phyloP scores from a whole-genome alignment of 2,329 filamentous ascomycete genomes.

The Ciborinia camelliae region DNA sequence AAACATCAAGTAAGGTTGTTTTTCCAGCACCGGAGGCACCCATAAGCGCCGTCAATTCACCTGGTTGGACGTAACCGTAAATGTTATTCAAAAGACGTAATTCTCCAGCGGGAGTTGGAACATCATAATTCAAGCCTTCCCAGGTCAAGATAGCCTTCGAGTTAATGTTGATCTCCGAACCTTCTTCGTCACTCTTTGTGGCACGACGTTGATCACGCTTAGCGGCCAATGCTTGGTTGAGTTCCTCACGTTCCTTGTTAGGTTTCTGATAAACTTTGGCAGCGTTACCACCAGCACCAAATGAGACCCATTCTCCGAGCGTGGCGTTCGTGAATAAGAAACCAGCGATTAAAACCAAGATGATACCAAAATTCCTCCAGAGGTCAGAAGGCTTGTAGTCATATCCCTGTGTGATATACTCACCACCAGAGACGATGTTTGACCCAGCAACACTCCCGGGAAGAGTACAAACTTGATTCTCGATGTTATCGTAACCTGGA shows the following conservation, averaged over 20 bases:
- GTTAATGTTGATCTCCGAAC: slow-evolving; percentile 50
- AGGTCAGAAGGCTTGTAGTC: slow-evolving; percentile 51
- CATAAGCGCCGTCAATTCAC: slow-evolving; percentile 60
- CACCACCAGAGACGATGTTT: slow-evolving; percentile 58
- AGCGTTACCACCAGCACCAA: slow-evolving; percentile 75
- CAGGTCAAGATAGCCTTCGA: slow-evolving; percentile 75
- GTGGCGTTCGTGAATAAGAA: slow-evolving; percentile 75
- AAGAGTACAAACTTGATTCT: slow-evolving; percentile 76
- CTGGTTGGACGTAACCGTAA: slow-evolving; percentile 58
- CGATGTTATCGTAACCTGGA: slow-evolving; percentile 64
- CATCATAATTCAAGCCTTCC: slow-evolving; percentile 78
- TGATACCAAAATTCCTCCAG: slow-evolving; percentile 62
- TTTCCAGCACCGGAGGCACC: slow-evolving; percentile 63
- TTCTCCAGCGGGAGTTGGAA: slow-evolving; percentile 48
- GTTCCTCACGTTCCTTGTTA: slow-evolving; percentile 60
- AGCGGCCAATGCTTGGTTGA: slow-evolving; percentile 60
- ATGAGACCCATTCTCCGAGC: slow-evolving; percentile 74
- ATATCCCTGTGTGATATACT: slow-evolving; percentile 67
- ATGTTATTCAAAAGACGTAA: slow-evolving; percentile 55
- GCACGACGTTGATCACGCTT: slow-evolving; percentile 57
- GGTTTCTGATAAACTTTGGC: slow-evolving; percentile 74
- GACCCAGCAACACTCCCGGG: slow-evolving; percentile 54
- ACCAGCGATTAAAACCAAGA: slow-evolving; percentile 68
- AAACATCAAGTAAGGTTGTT: slow-evolving; percentile 62
- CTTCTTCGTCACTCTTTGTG: slow-evolving; percentile 43